Evolutionary conservation across 139 green algal genomes (phyloP).

Genomic region (Mesotaenium endlicherianum): DNA sequence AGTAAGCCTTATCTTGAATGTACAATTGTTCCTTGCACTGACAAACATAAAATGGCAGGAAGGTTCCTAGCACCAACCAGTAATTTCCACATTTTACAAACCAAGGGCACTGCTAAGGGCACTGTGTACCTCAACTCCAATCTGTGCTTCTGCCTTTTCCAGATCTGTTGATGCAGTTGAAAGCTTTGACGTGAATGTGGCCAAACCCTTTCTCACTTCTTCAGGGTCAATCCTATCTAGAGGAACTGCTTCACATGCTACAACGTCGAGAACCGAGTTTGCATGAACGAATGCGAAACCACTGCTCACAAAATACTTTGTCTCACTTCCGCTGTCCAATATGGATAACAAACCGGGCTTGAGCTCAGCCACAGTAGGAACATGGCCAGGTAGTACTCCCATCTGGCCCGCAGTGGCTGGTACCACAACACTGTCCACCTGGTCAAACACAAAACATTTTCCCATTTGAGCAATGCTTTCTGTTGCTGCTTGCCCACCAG

Average conservation of each 20-base stretch:
- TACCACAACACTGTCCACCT: constrained; percentile 83
- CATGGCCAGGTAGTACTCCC: constrained; percentile 83
- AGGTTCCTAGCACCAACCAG: too few species aligned
- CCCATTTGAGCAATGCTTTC: too few species aligned
- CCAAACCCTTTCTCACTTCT: constrained; percentile 51
- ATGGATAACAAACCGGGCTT: constrained; percentile 77
- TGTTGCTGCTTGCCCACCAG: too few species aligned
- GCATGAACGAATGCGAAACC: constrained; percentile 87
- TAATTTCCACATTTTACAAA: too few species aligned
- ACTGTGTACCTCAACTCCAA: constrained; percentile 85
- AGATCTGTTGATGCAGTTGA: constrained; percentile 70
- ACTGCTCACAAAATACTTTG: constrained; percentile 79
- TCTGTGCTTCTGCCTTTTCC: constrained; percentile 79
- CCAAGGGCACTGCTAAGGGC: constrained; percentile 62
- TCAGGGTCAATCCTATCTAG: constrained; percentile 62
- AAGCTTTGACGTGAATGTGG: constrained; percentile 77
- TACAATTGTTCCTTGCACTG: too few species aligned
- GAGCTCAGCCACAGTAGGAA: constrained; percentile 82
- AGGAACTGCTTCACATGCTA: constrained; percentile 78
- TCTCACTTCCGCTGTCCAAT: constrained; percentile 69
- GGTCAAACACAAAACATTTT: not conserved
- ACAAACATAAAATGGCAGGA: too few species aligned
- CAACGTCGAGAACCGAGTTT: constrained; percentile 75
- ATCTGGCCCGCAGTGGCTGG: constrained; percentile 82
- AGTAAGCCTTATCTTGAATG: too few species aligned